Conservation (phyloP, 768 basidiomycete genomes). For the Boletus sensibilis region DNA sequence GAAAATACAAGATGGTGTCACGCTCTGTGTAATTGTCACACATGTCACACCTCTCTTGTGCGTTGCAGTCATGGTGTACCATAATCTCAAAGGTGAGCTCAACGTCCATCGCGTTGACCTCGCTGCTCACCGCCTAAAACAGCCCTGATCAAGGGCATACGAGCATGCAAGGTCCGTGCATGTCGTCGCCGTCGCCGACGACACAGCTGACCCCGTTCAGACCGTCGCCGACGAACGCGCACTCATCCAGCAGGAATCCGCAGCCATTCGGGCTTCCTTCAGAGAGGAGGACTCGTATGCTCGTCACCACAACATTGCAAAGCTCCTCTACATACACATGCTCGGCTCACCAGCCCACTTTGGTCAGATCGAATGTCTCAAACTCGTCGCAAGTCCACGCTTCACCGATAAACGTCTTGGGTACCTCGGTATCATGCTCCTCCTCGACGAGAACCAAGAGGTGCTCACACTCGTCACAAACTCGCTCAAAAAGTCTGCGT, state of each 20-base stretch:
- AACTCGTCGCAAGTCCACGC: slow-evolving; percentile 90
- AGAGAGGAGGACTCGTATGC: slow-evolving; percentile 95
- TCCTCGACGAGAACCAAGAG: slow-evolving; percentile 97
- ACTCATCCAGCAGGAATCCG: slow-evolving; percentile 96
- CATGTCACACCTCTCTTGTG: slow-evolving; percentile 21
- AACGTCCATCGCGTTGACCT: not conserved
- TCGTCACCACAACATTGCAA: slow-evolving; percentile 96
- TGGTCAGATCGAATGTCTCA: slow-evolving; percentile 96
- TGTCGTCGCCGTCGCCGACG: slow-evolving; percentile 14
- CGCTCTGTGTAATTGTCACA: slow-evolving; percentile 22
- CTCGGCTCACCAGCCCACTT: slow-evolving; percentile 98
- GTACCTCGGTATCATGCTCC: slow-evolving; percentile 95
- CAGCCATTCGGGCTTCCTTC: slow-evolving; percentile 94
- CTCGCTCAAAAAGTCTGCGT: slow-evolving; percentile 87
- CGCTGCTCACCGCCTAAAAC: slow-evolving; percentile 20
- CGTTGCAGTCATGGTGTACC: slow-evolving; percentile 60
- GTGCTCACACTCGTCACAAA: slow-evolving; percentile 97
- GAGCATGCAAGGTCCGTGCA: slow-evolving; percentile 83
- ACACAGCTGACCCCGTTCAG: slow-evolving; percentile 41
- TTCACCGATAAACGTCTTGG: slow-evolving; percentile 96
- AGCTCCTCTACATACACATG: slow-evolving; percentile 98
- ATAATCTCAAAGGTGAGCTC: slow-evolving; percentile 77
- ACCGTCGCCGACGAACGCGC: slow-evolving; percentile 98
- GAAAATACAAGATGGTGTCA: slow-evolving; percentile 19
- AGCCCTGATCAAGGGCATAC: slow-evolving; percentile 98